Evolutionary conservation across 2,329 filamentous ascomycete species (phyloP).

Genomic region (Coniochaeta ligniaria): DNA sequence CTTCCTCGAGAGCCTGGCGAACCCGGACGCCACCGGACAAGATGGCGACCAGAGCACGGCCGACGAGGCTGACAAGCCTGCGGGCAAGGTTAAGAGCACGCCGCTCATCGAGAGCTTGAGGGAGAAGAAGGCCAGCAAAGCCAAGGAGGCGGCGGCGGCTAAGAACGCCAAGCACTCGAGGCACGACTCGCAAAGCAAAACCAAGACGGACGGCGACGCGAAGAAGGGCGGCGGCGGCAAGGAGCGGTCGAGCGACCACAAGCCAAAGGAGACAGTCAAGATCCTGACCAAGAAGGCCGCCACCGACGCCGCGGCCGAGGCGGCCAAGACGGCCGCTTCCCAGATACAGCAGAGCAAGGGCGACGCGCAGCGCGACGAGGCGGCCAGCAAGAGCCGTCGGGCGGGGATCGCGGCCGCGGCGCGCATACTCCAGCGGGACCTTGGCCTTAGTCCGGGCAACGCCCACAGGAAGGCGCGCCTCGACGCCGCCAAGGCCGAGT

Average conservation of each 20-base stretch:
- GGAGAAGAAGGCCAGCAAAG: conserved; percentile 80
- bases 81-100: conserved; percentile 68
- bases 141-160: conserved; percentile 47
- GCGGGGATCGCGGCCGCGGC: conserved; percentile 58
- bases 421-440: conserved; percentile 57
- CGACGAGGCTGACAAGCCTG: conserved; percentile 22
- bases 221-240: conserved; percentile 56
- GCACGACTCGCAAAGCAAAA: conserved; percentile 46
- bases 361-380: conserved; percentile 16
- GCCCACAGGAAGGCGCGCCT: conserved; percentile 54
- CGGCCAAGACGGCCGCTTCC: conserved; percentile 33
- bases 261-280: conserved; percentile 53
- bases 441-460: conserved; percentile 56
- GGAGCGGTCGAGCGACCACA: conserved; percentile 42
- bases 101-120: conserved; percentile 84
- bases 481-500: conserved; percentile 50
- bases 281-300: conserved; percentile 54
- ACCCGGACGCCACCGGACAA: conserved; percentile 47
- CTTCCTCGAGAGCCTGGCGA: conserved; percentile 82
- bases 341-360: conserved; percentile 25
- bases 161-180: conserved; percentile 49
- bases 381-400: conserved; percentile 44
- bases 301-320: conserved; percentile 38
- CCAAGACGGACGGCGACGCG: conserved; percentile 39
- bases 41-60: conserved; percentile 38